Evolutionary conservation across 208 protist genomes (phyloP).

Genomic region (Trypanosoma caninum): DNA sequence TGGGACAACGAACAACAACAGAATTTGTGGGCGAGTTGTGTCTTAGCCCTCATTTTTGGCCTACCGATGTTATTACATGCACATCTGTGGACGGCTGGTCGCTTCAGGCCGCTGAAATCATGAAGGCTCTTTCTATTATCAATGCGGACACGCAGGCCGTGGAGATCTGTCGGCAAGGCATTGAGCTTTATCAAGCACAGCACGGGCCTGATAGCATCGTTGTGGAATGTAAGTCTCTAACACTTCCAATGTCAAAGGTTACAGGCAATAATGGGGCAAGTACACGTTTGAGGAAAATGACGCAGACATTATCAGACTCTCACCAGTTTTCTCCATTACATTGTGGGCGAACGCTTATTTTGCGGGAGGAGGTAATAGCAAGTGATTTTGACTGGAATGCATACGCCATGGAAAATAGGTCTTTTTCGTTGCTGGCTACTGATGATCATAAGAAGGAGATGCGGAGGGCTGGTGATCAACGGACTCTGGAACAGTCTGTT

Average conservation of each 20-base stretch:
- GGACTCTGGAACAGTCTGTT: slow-evolving; percentile 57
- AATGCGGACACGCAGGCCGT: slow-evolving; percentile 57
- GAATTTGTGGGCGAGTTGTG: slow-evolving; percentile 82
- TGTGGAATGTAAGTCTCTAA: slow-evolving; percentile 23
- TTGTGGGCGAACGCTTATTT: no score
- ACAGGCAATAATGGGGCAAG: background rate
- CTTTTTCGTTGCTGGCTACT: slow-evolving; percentile 16
- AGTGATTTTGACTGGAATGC: slow-evolving; percentile 40
- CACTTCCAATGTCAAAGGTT: background rate
- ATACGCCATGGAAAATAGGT: slow-evolving; percentile 28
- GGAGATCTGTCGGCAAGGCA: slow-evolving; percentile 77
- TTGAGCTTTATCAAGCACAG: slow-evolving; percentile 65
- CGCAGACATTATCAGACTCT: no score
- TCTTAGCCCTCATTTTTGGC: slow-evolving; percentile 72
- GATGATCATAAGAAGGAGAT: slow-evolving; percentile 16
- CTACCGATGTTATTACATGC: slow-evolving; percentile 44
- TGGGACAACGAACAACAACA: slow-evolving; percentile 4
- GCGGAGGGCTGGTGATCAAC: slow-evolving; percentile 36
- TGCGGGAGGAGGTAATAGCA: slow-evolving; percentile 12
- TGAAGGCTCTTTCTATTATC: slow-evolving; percentile 39
- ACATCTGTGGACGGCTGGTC: slow-evolving; percentile 79
- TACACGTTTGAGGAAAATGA: background rate
- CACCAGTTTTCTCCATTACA: no score
- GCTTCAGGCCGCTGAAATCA: slow-evolving; percentile 40
- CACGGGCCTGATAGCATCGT: slow-evolving; percentile 52